phyloP scores from a whole-genome alignment of 805 yeast genomes.

The Candida nanaspora region DNA sequence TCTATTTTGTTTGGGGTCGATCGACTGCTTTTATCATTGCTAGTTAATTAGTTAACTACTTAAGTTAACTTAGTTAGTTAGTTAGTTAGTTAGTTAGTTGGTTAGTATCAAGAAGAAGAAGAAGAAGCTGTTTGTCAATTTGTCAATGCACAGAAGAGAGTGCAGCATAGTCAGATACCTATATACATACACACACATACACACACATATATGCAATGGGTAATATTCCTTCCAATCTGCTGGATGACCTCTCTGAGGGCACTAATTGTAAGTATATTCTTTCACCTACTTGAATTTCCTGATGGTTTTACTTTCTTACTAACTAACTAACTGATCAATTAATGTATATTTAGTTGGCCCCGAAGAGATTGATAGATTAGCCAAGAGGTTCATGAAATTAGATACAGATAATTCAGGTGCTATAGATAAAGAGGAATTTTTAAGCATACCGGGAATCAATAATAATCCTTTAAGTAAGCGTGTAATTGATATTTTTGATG shows the following conservation, averaged over 20 bases:
- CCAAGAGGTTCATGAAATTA: conserved; percentile 89
- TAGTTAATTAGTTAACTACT: too few relatives aligned
- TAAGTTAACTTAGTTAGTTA: too few relatives aligned
- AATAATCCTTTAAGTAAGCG: conserved; percentile 86
- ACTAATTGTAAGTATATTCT: conserved; percentile 51
- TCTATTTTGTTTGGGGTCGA: too few relatives aligned
- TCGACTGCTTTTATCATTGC: too few relatives aligned
- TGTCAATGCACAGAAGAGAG: too few relatives aligned
- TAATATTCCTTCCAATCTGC: conserved; percentile 29
- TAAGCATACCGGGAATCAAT: conserved; percentile 87
- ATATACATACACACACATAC: background rate
- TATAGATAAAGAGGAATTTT: conserved; percentile 83
- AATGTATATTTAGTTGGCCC: conserved; percentile 66
- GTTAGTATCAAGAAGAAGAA: too few relatives aligned
- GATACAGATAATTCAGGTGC: conserved; percentile 92
- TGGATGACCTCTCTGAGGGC: conserved; percentile 72
- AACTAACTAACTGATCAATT: too few relatives aligned
- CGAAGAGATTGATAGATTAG: conserved; percentile 85
- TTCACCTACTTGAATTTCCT: background rate
- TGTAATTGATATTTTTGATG: conserved; percentile 90
- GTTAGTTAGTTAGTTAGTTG: too few relatives aligned
- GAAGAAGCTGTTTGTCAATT: too few relatives aligned
- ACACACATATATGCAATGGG: conserved; percentile 19
- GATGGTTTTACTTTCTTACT: background rate
- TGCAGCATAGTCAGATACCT: too few relatives aligned